These are phyloP conservation scores for Noccaea caerulescens DNA, from an alignment of 345 rosid genomes.

Conservation along the genomic window DNA sequence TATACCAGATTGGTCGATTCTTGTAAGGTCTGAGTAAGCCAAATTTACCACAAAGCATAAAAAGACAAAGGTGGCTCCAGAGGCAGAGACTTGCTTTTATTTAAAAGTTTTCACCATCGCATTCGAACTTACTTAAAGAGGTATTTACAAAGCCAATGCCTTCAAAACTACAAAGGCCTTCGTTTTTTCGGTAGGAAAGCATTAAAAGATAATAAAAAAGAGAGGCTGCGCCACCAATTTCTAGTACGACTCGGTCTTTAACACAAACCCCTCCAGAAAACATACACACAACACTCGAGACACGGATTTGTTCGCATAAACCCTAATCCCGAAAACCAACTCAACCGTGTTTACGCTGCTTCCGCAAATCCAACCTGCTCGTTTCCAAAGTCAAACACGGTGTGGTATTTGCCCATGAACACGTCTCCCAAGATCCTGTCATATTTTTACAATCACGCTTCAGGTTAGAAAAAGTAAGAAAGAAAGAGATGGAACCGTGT, in stretches of 20 bases:
- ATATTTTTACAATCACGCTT: conserved; percentile 20
- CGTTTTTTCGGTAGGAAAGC: conserved; percentile 13
- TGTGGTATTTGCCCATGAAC: conserved; percentile 94
- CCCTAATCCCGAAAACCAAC: conserved; percentile 12
- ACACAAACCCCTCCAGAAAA: conserved; percentile 31
- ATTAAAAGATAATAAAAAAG: conserved; percentile 8
- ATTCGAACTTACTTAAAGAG: conserved; percentile 30
- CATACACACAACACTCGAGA: conserved; percentile 39
- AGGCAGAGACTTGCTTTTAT: conserved; percentile 30
- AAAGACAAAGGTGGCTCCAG: conserved; percentile 4
- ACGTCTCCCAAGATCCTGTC: conserved; percentile 93
- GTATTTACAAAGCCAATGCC: conserved; percentile 49
- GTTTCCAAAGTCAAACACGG: conserved; percentile 82
- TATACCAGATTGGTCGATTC: not conserved
- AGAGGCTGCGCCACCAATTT: conserved; percentile 31
- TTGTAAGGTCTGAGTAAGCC: not conserved
- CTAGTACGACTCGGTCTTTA: conserved; percentile 35
- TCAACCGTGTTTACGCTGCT: conserved; percentile 55
- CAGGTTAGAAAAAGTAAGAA: not conserved
- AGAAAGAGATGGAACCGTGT: not conserved
- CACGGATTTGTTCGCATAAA: conserved; percentile 29
- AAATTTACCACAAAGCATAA: not conserved
- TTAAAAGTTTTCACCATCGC: conserved; percentile 30
- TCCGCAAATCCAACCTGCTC: conserved; percentile 85
- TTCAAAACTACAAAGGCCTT: conserved; percentile 46